Base-by-base conservation (phyloP, 1,284 basidiomycete species). In the Spongiforma sp. region DNA sequence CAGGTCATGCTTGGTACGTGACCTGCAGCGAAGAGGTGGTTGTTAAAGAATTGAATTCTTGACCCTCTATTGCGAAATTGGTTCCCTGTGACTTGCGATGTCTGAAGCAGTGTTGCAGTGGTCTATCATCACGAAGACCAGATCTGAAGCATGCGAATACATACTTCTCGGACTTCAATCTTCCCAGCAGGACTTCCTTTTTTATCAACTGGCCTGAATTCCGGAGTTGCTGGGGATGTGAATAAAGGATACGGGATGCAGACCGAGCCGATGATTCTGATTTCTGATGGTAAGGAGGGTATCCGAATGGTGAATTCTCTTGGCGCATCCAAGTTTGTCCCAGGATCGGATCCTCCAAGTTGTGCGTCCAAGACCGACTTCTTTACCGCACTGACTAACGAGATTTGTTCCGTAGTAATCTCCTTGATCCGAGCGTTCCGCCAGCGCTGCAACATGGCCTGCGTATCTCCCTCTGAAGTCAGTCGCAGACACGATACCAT, bases 241-340 rank as follows among this genome's bases (percentile, higher is more conserved):
- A 78, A 32, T 80, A 75, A 37, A 78, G 75, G 46, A 79, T 69
- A 21, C 72, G 75, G 11, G 69, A 64, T 15, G 73, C 62, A 52
- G 69, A 67, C 60, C 69, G 61, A n/a, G 43, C 24, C 10, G 33
- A 39, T 10, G 60, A 48, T 8, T 64, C 55, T 0, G 50, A 11
- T 34, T 61, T 62, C 57, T 61, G 55, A 5, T 62, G 62, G 21
- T 70, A 57, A 7, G 70, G 65, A 1, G 72, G 66, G 6, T 65
- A 66, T 19, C 70, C 36, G 43, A 75, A 77, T 4, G 73, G 73
- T n/a, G 24, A 66, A 36, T 46, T 72, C 69, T 57, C 34, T 64
- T 15, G 69, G 75, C 14, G 39, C 30, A 9, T 39, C 58, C 3
- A 58, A 43, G 36, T 59, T 60, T 26, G 21, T 60, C 41, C 17